These are phyloP conservation scores for Leccinum obscurum DNA, from an alignment of 768 basidiomycete genomes.

Conservation along the genomic window DNA sequence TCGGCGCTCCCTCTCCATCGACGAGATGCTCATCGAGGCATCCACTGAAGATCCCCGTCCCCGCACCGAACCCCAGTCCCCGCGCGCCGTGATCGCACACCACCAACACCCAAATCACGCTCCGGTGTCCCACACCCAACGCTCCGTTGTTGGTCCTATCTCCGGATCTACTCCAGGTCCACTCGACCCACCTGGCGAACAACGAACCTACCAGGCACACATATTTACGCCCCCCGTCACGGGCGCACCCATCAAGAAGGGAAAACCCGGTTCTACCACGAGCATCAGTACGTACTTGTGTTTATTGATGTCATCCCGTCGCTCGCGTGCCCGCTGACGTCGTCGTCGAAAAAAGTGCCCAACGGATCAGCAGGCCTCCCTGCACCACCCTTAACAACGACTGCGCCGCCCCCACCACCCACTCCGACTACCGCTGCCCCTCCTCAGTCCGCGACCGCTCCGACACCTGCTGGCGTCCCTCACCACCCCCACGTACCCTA, in stretches of 20 bases:
- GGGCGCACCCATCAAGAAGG: slow-evolving; percentile 70
- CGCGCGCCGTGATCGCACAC: slow-evolving; percentile 28
- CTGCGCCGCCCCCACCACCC: slow-evolving; percentile 15
- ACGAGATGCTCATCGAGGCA: slow-evolving; percentile 50
- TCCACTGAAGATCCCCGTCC: slow-evolving; percentile 39
- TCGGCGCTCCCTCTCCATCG: slow-evolving; percentile 37
- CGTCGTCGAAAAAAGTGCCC: slow-evolving; percentile 4
- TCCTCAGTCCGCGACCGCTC: slow-evolving; percentile 8
- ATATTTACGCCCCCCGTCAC: slow-evolving; percentile 74
- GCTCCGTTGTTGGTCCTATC: slow-evolving; percentile 24
- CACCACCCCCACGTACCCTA: slow-evolving; percentile 20
- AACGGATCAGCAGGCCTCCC: slow-evolving; percentile 25
- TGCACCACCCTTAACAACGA: slow-evolving; percentile 16
- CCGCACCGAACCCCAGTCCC: slow-evolving; percentile 34
- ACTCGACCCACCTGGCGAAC: slow-evolving; percentile 36
- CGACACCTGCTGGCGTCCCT: slow-evolving; percentile 1
- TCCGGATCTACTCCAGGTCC: slow-evolving; percentile 25
- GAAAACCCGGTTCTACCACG: slow-evolving; percentile 40
- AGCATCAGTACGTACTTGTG: slow-evolving; percentile 22
- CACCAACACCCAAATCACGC: slow-evolving; percentile 34
- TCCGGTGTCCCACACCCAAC: slow-evolving; percentile 14
- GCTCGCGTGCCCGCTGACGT: slow-evolving; percentile 16
- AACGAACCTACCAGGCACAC: slow-evolving; percentile 58
- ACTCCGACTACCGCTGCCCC: slow-evolving; percentile 16
- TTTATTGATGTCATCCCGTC: not conserved